Evolutionary conservation across 306 rosid genomes (phyloP).

Genomic region (Prunus fruticosa): DNA sequence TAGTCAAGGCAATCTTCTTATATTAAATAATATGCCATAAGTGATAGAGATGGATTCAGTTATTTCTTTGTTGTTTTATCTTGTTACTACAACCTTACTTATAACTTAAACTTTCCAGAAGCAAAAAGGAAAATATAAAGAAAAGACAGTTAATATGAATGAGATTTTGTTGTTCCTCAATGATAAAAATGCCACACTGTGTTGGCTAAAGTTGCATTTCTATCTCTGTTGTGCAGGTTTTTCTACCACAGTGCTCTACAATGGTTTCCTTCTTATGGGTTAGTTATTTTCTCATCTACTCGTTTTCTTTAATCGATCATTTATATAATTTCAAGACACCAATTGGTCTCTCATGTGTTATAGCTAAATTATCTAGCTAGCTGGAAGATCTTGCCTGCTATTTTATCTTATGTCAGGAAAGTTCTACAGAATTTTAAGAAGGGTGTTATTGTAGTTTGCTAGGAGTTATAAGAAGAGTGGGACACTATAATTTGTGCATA

Average conservation of each 20-base stretch:
- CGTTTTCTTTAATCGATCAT: constrained; percentile 10
- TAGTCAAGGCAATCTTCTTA: neutral
- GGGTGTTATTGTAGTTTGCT: neutral
- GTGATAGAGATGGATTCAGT: constrained; percentile 2
- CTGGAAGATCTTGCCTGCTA: neutral
- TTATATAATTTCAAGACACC: neutral
- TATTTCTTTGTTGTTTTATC: neutral
- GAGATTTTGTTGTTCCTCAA: neutral
- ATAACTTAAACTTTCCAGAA: neutral
- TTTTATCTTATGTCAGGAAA: neutral
- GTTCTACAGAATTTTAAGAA: neutral
- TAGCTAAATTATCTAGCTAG: neutral
- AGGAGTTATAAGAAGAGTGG: neutral
- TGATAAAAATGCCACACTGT: neutral
- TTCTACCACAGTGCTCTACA: constrained; percentile 89
- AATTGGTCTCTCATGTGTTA: neutral
- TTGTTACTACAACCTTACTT: neutral
- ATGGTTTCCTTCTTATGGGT: constrained; percentile 92
- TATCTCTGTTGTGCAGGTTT: constrained; percentile 52
- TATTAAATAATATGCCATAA: neutral
- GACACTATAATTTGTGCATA: neutral
- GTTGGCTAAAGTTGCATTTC: neutral
- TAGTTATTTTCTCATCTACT: constrained; percentile 31
- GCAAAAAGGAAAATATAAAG: too few species aligned
- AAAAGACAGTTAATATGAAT: neutral